A percentile compares a stretch with the other conserved stretches of the same genome.
phyloP scores from a whole-genome alignment of 257 asterid genomes.

The Gentiana straminea region DNA sequence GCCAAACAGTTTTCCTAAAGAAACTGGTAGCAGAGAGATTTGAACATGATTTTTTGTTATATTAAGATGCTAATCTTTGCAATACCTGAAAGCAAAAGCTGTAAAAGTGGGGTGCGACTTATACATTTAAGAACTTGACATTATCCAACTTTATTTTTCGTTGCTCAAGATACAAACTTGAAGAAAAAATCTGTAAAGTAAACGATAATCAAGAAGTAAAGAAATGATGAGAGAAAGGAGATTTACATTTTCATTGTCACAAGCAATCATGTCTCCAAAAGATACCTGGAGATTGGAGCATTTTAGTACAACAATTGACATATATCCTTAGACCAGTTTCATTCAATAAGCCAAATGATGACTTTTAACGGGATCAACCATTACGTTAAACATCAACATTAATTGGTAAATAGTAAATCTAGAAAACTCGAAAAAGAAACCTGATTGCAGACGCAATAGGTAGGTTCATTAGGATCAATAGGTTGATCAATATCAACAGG shows the following conservation, averaged over 20 bases:
- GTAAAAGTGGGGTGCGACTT: not conserved
- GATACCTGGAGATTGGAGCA: conserved; percentile 53
- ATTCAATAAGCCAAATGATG: not conserved
- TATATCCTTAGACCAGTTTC: not conserved
- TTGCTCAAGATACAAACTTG: not conserved
- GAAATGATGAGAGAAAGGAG: conserved; percentile 8
- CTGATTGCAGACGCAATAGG: conserved; percentile 95
- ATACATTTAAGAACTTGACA: not conserved
- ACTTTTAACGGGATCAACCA: not conserved
- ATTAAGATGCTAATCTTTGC: not conserved
- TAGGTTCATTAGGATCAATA: conserved; percentile 93
- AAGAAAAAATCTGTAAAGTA: not conserved
- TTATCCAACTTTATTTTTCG: not conserved
- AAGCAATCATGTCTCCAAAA: conserved; percentile 98
- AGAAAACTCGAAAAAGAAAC: conserved; percentile 20
- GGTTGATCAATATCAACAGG: conserved; percentile 76
- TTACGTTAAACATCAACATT: not conserved
- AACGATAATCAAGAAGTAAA: conserved; percentile 1
- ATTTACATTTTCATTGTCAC: conserved; percentile 87
- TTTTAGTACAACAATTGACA: not conserved
- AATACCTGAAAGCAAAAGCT: not conserved
- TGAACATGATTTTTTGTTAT: too few relatives aligned
- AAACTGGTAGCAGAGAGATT: too few relatives aligned
- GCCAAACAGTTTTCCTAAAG: too few relatives aligned
- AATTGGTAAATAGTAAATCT: not conserved